These are phyloP conservation scores for Pseudogymnoascus sp. DNA, from an alignment of 2,329 filamentous ascomycete species.

Conservation along the genomic window DNA sequence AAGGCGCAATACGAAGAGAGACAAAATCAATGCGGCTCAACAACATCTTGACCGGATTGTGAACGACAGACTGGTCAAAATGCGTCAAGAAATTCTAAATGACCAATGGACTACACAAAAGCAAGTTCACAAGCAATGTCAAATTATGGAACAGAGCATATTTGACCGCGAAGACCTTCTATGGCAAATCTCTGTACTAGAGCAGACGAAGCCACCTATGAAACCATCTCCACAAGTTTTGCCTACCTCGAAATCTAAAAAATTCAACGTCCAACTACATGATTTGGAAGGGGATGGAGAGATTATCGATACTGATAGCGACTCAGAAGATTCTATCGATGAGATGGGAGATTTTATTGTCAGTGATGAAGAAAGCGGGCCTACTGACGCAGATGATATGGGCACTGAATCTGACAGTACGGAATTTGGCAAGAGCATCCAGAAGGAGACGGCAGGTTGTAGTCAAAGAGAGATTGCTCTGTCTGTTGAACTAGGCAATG, in stretches of 20 bases:
- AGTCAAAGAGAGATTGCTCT: background rate
- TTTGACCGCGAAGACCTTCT: slow-evolving; percentile 48
- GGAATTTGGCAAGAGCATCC: background rate
- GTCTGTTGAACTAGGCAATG: background rate
- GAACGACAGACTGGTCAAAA: slow-evolving; percentile 44
- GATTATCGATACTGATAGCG: slow-evolving; percentile 18
- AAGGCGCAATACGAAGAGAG: slow-evolving; percentile 32
- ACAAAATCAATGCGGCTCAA: slow-evolving; percentile 39
- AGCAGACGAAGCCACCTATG: slow-evolving; percentile 37
- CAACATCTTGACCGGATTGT: slow-evolving; percentile 37
- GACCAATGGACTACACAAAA: slow-evolving; percentile 45
- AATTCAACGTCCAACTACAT: background rate
- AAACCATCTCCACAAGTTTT: slow-evolving; percentile 14
- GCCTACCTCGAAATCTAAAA: slow-evolving; percentile 3
- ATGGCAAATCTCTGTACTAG: slow-evolving; percentile 44
- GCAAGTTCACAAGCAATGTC: slow-evolving; percentile 49
- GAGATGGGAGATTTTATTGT: slow-evolving; percentile 45
- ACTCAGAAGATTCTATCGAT: slow-evolving; percentile 34
- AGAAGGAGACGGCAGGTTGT: background rate
- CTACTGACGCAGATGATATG: slow-evolving; percentile 10
- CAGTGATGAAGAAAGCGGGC: slow-evolving; percentile 21
- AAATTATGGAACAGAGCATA: slow-evolving; percentile 57
- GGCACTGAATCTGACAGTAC: slow-evolving; percentile 17
- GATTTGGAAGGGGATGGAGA: slow-evolving; percentile 21
- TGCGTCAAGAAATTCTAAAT: slow-evolving; percentile 45